Evolutionary conservation across 495 filamentous ascomycete genomes (phyloP).

Genomic region (Patellaria atrata): DNA sequence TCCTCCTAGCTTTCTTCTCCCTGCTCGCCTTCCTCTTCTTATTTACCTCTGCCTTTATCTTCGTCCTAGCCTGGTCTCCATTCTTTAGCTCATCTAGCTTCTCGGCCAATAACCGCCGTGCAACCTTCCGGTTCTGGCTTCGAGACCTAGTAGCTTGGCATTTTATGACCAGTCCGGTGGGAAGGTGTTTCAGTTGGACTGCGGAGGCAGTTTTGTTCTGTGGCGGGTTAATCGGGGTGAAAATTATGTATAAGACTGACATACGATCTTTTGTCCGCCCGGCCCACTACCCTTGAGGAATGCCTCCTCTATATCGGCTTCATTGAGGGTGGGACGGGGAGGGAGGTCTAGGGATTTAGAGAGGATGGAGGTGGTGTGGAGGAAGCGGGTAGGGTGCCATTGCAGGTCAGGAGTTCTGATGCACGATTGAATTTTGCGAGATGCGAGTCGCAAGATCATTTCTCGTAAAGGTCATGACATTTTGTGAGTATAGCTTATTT

Average conservation of each 20-base stretch:
- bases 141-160: constrained; percentile 80
- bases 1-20: constrained; percentile 50
- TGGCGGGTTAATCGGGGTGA: constrained; percentile 5
- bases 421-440: no score
- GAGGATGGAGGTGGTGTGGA: constrained; percentile 30
- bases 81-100: constrained; percentile 54
- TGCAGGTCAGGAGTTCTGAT: no score
- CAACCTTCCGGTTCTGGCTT: constrained; percentile 77
- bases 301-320: constrained; percentile 62
- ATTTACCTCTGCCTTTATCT: constrained; percentile 39
- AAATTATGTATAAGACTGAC: constrained; percentile 9
- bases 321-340: constrained; percentile 56
- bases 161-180: constrained; percentile 82
- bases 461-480: no score
- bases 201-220: constrained; percentile 96
- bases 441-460: no score
- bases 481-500: no score
- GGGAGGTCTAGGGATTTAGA: constrained; percentile 49
- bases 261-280: constrained; percentile 85
- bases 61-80: constrained; percentile 42
- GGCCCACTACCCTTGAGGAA: constrained; percentile 90
- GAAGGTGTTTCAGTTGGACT: constrained; percentile 81
- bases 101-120: constrained; percentile 61
- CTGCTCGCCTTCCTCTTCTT: constrained; percentile 51
- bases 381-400: neutral